Conservation (phyloP, 2,329 filamentous ascomycete genomes). For the Shiraia sp. region DNA sequence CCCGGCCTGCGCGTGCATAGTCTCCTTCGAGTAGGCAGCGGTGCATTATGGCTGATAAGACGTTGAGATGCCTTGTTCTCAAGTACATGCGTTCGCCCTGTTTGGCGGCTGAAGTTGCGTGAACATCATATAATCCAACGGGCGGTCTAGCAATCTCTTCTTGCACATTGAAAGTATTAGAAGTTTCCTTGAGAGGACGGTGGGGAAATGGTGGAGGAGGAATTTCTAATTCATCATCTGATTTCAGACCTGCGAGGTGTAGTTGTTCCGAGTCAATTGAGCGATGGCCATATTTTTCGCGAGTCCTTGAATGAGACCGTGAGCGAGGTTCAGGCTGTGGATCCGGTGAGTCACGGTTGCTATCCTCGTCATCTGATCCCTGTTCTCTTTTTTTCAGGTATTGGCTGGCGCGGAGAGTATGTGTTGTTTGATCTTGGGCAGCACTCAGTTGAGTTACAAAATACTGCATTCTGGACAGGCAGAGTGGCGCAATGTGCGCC, state of each 20-base stretch:
- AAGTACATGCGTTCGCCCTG: slow-evolving; percentile 31
- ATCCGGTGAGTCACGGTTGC: slow-evolving; percentile 13
- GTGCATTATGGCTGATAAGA: slow-evolving; percentile 72
- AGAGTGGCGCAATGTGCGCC: neutral
- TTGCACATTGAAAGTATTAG: slow-evolving; percentile 34
- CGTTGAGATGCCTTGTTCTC: slow-evolving; percentile 63
- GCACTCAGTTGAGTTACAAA: slow-evolving; percentile 37
- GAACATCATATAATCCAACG: slow-evolving; percentile 45
- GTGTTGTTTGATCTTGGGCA: slow-evolving; percentile 25
- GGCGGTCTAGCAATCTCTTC: slow-evolving; percentile 48
- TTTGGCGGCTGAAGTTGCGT: slow-evolving; percentile 16
- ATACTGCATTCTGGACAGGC: slow-evolving; percentile 32
- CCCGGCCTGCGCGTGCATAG: slow-evolving; percentile 70
- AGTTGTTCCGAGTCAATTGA: too few species aligned
- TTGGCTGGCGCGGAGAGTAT: slow-evolving; percentile 39
- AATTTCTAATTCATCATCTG: slow-evolving; percentile 42
- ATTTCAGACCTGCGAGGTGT: slow-evolving; percentile 47
- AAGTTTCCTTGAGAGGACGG: slow-evolving; percentile 23
- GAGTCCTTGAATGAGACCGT: too few species aligned
- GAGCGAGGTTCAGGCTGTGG: slow-evolving; percentile 3
- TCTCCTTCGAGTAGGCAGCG: slow-evolving; percentile 72
- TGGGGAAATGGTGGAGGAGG: slow-evolving; percentile 53
- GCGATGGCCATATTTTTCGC: too few species aligned
- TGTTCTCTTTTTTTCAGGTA: slow-evolving; percentile 26
- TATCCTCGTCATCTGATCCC: slow-evolving; percentile 26